Conservation (phyloP, 2,329 filamentous ascomycete genomes). For the Emericellopsis atlantica region DNA sequence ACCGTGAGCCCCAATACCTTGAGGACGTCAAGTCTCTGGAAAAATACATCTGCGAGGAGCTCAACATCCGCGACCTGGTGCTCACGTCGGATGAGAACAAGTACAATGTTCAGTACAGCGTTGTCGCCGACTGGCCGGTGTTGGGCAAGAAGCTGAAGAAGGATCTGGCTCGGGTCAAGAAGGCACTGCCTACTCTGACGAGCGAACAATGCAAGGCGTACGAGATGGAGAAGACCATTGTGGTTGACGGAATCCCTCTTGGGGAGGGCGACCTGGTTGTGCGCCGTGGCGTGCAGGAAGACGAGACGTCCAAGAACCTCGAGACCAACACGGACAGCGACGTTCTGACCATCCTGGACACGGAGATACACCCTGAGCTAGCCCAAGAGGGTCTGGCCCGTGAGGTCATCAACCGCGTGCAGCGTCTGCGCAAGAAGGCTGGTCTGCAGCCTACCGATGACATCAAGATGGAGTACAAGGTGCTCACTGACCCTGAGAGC, state of each 20-base stretch:
- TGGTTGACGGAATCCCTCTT: conserved; percentile 76
- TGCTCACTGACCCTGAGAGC: conserved; percentile 66
- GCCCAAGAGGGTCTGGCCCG: conserved; percentile 79
- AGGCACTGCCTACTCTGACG: conserved; percentile 67
- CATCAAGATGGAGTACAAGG: conserved; percentile 84
- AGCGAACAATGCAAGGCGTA: conserved; percentile 75
- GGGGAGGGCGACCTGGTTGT: conserved; percentile 69
- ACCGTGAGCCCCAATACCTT: conserved; percentile 70
- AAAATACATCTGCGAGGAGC: conserved; percentile 80
- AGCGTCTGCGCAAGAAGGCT: conserved; percentile 87
- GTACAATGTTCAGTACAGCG: conserved; percentile 87
- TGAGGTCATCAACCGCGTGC: conserved; percentile 88
- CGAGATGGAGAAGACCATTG: conserved; percentile 58
- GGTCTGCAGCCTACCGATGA: conserved; percentile 86
- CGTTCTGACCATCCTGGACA: conserved; percentile 83
- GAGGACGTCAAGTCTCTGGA: conserved; percentile 78
- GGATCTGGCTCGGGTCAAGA: conserved; percentile 83
- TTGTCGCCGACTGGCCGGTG: conserved; percentile 83
- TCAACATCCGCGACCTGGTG: conserved; percentile 79
- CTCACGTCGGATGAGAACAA: conserved; percentile 77
- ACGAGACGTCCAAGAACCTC: conserved; percentile 56
- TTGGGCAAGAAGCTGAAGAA: conserved; percentile 97
- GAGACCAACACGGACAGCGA: conserved; percentile 85
- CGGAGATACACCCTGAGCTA: conserved; percentile 69
- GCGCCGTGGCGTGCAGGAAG: conserved; percentile 64